Evolutionary conservation across 2,329 filamentous ascomycete species (phyloP), one percentile per base, ranked within the genome.

Genomic region (Lachnellula occidentalis): DNA sequence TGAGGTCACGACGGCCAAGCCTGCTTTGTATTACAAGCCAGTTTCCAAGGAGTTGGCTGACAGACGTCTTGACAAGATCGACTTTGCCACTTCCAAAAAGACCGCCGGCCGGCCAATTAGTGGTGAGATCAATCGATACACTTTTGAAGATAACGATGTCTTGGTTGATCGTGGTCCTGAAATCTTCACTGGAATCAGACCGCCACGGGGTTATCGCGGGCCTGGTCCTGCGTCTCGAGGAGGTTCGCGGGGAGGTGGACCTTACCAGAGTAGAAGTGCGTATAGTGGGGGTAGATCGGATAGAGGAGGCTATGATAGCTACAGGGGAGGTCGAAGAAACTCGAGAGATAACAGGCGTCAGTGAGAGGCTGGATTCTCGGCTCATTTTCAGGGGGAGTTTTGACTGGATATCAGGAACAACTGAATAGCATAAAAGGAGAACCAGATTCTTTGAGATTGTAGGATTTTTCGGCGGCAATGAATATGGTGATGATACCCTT

Each of bases 131-230:
- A 62, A 88, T 66, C 78, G 87, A 34, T 90, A 89, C 67, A 86
- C 85, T 0, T 91, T 91, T 62, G 86, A 90, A 68, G 74, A 84
- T 53, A 78, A 76, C 1, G 81, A 85, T 56, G 66, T 71, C 5
- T 82, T 91, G 51, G 86, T 91, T 45, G 87, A 91, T 67, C 78
- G 85, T 51, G 88, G 87, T 14, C 82, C 82, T 15, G 88, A 91
- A 67, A 82, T 85, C 37, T 86, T 86, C 65, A 73, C 82, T 47
- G 82, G 82, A 15, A 83, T 86, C 57, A 74, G 82, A 22, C 82
- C 81, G 22, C 82, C 82, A 19, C 71, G 70, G 19, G 69, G 73
- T 9, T 72, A 73, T 34, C 67, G 64, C 53, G 70, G 67, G 51
- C 53, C 57, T 39, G 61, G 59, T 17, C 62, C 59, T 51, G 63